phyloP scores from a whole-genome alignment of 2,329 filamentous ascomycete species.

The Drechslerella dactyloides region DNA sequence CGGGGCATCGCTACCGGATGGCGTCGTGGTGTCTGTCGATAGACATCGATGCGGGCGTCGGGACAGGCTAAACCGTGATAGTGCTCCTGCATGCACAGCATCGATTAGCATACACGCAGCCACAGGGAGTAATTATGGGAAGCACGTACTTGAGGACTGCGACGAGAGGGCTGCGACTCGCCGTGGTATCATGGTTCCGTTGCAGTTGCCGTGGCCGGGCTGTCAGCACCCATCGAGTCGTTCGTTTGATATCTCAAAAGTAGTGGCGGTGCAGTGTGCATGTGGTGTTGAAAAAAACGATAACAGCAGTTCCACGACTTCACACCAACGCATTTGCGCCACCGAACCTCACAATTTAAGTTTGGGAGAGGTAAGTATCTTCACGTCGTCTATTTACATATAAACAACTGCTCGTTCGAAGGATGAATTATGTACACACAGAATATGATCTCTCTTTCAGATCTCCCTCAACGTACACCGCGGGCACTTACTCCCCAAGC shows the following conservation, averaged over 20 bases:
- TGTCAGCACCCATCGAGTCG: slow-evolving; percentile 25
- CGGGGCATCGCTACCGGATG: background rate
- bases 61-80: slow-evolving; percentile 12
- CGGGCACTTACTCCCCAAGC: too few species aligned
- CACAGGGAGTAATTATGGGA: background rate
- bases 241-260: slow-evolving; percentile 20
- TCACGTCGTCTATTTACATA: background rate
- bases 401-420: background rate
- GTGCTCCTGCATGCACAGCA: slow-evolving; percentile 2
- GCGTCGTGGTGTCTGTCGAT: slow-evolving; percentile 6
- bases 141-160: slow-evolving; percentile 23
- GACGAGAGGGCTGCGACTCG: slow-evolving; percentile 23
- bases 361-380: background rate
- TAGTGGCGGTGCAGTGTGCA: too few species aligned
- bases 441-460: background rate
- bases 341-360: background rate
- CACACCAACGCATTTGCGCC: background rate
- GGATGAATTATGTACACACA: slow-evolving; percentile 19
- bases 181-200: slow-evolving; percentile 46
- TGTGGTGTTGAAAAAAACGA: slow-evolving; percentile 17
- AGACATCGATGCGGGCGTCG: slow-evolving; percentile 18
- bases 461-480: too few species aligned
- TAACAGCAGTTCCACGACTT: slow-evolving; percentile 14
- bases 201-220: slow-evolving; percentile 21
- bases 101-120: background rate